phyloP scores from a whole-genome alignment of 129 eudicot species.

The Chrysanthemum lavandulifolium region DNA sequence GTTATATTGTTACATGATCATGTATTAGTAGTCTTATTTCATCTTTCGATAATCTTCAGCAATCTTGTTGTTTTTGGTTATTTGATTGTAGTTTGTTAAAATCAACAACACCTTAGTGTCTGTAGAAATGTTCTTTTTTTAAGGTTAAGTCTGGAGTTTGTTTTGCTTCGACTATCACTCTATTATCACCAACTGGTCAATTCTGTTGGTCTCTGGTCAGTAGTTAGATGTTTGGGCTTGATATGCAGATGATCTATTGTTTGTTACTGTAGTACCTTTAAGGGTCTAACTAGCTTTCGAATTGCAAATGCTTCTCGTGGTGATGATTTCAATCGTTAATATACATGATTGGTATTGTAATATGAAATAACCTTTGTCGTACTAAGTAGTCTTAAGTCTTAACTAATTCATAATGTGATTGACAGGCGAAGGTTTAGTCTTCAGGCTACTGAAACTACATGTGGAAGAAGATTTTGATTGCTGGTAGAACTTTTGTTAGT shows the following conservation, averaged over 20 bases:
- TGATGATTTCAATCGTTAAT: not conserved
- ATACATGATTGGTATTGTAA: not conserved
- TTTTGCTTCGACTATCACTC: not conserved
- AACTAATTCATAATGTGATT: not conserved
- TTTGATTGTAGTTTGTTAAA: not conserved
- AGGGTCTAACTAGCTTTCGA: too few relatives aligned
- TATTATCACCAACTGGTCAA: not conserved
- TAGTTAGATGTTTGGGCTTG: not conserved
- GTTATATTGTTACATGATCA: not conserved
- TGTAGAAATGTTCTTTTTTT: not conserved
- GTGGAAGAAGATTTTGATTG: slow-evolving; percentile 9
- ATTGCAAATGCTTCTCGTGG: not conserved
- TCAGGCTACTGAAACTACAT: not conserved
- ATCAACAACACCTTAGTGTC: not conserved
- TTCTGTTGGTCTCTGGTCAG: not conserved
- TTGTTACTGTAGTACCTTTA: not conserved
- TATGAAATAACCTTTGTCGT: not conserved
- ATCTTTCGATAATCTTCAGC: not conserved
- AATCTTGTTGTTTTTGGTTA: not conserved
- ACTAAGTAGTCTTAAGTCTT: not conserved
- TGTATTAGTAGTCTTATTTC: not conserved
- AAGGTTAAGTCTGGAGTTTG: slow-evolving; percentile 14
- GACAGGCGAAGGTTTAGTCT: not conserved
- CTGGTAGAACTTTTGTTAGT: not conserved
- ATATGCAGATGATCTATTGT: not conserved